Conservation (phyloP, 257 asterid genomes). For the Plantago major region DNA sequence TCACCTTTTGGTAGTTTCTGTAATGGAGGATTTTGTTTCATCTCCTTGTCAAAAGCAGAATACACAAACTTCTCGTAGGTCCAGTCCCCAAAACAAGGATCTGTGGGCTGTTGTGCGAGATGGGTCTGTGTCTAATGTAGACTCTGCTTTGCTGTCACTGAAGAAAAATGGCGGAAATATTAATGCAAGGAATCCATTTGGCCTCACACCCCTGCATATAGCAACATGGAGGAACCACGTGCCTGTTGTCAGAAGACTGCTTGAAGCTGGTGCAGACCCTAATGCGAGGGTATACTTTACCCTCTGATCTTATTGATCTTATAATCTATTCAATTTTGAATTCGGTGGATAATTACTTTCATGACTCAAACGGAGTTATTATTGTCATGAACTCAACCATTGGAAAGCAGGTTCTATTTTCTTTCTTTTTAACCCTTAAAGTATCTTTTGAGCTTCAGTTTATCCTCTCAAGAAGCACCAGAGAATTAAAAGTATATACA, state of each 20-base stretch:
- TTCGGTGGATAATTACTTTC: constrained; percentile 24
- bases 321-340: constrained; percentile 22
- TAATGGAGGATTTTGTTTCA: constrained; percentile 50
- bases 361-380: constrained; percentile 29
- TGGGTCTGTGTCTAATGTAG: constrained; percentile 72
- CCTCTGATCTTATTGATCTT: constrained; percentile 26
- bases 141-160: constrained; percentile 52
- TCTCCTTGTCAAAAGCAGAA: constrained; percentile 56
- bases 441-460: constrained; percentile 13
- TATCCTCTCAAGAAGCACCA: constrained; percentile 18
- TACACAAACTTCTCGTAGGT: constrained; percentile 40
- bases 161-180: constrained; percentile 81
- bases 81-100: constrained; percentile 48
- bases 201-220: constrained; percentile 84
- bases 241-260: constrained; percentile 81
- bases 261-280: constrained; percentile 98
- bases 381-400: constrained; percentile 26
- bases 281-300: constrained; percentile 79
- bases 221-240: constrained; percentile 94
- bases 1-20: constrained; percentile 7
- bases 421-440: neutral
- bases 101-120: constrained; percentile 66
- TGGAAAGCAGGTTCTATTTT: constrained; percentile 22
- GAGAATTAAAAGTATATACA: constrained; percentile 14
- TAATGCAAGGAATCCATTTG: constrained; percentile 67